Percentiles rank a stretch among this genome's conserved stretches.
These are phyloP conservation scores for Penicillium brasilianum DNA, from an alignment of 2,329 filamentous ascomycete genomes.

Conservation along the genomic window DNA sequence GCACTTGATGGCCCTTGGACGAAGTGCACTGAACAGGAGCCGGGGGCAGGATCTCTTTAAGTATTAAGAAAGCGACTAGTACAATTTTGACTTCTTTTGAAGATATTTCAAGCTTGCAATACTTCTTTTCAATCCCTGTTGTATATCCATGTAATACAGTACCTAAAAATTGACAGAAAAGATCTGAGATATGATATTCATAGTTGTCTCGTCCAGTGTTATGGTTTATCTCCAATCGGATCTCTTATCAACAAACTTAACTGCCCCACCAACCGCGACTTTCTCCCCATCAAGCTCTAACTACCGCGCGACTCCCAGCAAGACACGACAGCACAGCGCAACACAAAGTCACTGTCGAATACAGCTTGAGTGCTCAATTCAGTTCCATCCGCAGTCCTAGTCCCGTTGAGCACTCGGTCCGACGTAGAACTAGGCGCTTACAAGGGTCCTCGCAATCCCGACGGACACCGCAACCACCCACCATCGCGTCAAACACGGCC, in stretches of 20 bases:
- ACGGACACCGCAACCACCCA: conserved; percentile 1
- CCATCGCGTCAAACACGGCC: conserved; percentile 6
- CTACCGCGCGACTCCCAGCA: background rate
- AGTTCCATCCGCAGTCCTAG: too few relatives aligned
- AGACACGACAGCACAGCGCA: background rate
- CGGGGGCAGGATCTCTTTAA: too few relatives aligned
- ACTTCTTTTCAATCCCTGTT: too few relatives aligned
- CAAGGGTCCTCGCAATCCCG: background rate
- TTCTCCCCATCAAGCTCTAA: conserved; percentile 1
- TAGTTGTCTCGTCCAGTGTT: background rate
- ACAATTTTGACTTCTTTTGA: too few relatives aligned
- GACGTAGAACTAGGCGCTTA: background rate
- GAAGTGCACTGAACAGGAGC: too few relatives aligned
- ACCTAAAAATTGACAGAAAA: too few relatives aligned
- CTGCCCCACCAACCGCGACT: conserved; percentile 7
- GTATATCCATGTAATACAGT: too few relatives aligned
- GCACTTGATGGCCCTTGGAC: too few relatives aligned
- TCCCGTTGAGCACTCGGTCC: background rate
- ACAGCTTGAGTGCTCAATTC: background rate
- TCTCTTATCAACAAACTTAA: conserved; percentile 6
- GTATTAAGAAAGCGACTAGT: too few relatives aligned
- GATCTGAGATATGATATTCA: too few relatives aligned
- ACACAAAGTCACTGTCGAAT: background rate
- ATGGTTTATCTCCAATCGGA: conserved; percentile 9
- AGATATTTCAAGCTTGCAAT: too few relatives aligned